Conservation (phyloP, 2,329 filamentous ascomycete species). For the Pseudocercospora cruenta region DNA sequence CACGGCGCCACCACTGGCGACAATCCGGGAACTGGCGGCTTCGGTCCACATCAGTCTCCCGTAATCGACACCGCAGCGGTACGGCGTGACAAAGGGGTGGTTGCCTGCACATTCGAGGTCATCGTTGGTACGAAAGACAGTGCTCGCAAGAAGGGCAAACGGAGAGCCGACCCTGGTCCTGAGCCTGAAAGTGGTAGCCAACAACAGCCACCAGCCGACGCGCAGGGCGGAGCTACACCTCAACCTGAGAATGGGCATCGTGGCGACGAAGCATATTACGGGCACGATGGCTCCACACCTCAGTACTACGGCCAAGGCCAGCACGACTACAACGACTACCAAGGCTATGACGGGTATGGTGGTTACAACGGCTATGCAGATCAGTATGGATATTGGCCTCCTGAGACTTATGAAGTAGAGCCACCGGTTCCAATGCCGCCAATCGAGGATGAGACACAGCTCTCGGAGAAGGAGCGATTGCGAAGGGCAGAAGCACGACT, state of each 20-base stretch:
- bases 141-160: slow-evolving; percentile 52
- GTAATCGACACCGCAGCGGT: slow-evolving; percentile 88
- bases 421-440: slow-evolving; percentile 55
- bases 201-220: slow-evolving; percentile 8
- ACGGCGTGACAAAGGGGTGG: slow-evolving; percentile 87
- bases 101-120: slow-evolving; percentile 82
- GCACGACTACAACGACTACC: slow-evolving; percentile 9
- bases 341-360: slow-evolving; percentile 13
- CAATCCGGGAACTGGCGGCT: slow-evolving; percentile 12
- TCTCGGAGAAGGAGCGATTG: slow-evolving; percentile 82
- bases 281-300: slow-evolving; percentile 33
- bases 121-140: slow-evolving; percentile 85
- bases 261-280: slow-evolving; percentile 18
- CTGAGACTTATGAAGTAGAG: slow-evolving; percentile 16
- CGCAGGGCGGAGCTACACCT: slow-evolving; percentile 14
- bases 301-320: slow-evolving; percentile 19
- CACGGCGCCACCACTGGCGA: slow-evolving; percentile 15
- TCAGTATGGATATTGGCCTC: slow-evolving; percentile 21
- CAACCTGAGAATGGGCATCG: not conserved
- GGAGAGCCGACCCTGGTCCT: slow-evolving; percentile 38
- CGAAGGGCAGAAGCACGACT: slow-evolving; percentile 76
- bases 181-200: slow-evolving; percentile 7
- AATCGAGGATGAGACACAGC: slow-evolving; percentile 60
- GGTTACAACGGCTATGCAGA: slow-evolving; percentile 21
- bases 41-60: slow-evolving; percentile 48